These are phyloP conservation scores for Phytophthora foliorum DNA, from an alignment of 352 stramenopile species.

Conservation along the genomic window DNA sequence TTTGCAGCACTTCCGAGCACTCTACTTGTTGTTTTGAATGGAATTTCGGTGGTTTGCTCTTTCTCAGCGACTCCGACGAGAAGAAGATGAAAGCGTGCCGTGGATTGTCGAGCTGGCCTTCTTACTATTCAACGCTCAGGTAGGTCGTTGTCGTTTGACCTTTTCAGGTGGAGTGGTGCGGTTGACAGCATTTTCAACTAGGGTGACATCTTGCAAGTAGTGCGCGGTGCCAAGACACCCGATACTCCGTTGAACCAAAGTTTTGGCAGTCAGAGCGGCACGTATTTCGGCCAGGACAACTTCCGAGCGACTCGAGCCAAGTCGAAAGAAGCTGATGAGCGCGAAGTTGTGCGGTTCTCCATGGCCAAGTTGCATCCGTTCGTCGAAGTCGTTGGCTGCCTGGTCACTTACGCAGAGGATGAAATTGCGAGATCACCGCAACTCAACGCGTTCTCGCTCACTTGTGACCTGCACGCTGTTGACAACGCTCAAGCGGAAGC, in stretches of 20 bases:
- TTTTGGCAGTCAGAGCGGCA: conserved; percentile 1
- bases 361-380: conserved; percentile 52
- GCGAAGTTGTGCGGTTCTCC: conserved; percentile 49
- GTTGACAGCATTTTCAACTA: conserved; percentile 6
- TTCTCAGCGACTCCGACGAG: conserved; percentile 45
- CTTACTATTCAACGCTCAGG: conserved; percentile 67
- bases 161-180: background rate
- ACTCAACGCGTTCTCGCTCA: conserved; percentile 59
- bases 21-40: background rate
- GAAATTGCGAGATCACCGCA: conserved; percentile 53
- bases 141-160: background rate
- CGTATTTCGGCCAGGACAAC: conserved; percentile 48
- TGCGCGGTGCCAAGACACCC: conserved; percentile 32
- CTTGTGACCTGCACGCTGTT: conserved; percentile 45
- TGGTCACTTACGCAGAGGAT: conserved; percentile 59
- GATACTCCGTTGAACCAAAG: conserved; percentile 1
- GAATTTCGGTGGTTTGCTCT: background rate
- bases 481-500: conserved; percentile 38
- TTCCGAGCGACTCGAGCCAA: conserved; percentile 46
- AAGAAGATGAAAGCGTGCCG: conserved; percentile 35
- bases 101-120: conserved; percentile 65
- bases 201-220: conserved; percentile 58
- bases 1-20: background rate
- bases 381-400: conserved; percentile 58
- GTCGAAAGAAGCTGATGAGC: conserved; percentile 53